Evolutionary conservation across 345 rosid species (phyloP).

Genomic region (Linum usitatissimum): DNA sequence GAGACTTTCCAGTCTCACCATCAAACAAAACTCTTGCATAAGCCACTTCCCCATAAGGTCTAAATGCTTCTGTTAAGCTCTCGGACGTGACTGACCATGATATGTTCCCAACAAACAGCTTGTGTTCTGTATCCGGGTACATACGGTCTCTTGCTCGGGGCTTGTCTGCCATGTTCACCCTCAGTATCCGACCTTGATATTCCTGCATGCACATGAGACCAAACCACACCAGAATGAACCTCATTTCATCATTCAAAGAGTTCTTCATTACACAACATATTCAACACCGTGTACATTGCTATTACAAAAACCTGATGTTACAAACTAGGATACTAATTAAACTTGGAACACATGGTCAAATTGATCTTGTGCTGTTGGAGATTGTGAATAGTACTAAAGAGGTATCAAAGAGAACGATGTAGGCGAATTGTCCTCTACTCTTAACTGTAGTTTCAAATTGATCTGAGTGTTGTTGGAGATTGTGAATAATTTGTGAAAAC

Average conservation of each 20-base stretch:
- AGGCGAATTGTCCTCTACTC: too few species aligned
- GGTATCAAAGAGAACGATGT: too few species aligned
- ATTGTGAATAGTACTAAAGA: too few species aligned
- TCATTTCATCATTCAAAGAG: neutral
- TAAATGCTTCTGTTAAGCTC: constrained; percentile 52
- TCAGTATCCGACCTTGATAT: constrained; percentile 50
- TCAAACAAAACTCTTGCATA: constrained; percentile 80
- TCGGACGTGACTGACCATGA: constrained; percentile 82
- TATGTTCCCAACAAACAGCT: constrained; percentile 75
- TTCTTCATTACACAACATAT: too few species aligned
- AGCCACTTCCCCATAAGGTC: constrained; percentile 61
- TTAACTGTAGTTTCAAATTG: too few species aligned
- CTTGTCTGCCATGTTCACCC: constrained; percentile 72
- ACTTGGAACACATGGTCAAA: too few species aligned
- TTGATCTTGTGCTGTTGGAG: too few species aligned
- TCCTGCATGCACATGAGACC: constrained; percentile 30
- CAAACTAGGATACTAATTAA: too few species aligned
- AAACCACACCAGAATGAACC: neutral
- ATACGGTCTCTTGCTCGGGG: constrained; percentile 53
- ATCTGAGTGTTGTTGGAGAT: too few species aligned
- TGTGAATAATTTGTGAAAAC: too few species aligned
- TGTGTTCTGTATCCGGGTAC: constrained; percentile 76
- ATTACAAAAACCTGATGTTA: too few species aligned
- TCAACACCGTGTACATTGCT: too few species aligned
- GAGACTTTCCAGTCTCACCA: constrained; percentile 77